A percentile compares a stretch with the other conserved stretches of the same genome.
These are phyloP conservation scores for Chimonanthus salicifolius DNA, from an alignment of 164 flowering plant species.

Conservation along the genomic window DNA sequence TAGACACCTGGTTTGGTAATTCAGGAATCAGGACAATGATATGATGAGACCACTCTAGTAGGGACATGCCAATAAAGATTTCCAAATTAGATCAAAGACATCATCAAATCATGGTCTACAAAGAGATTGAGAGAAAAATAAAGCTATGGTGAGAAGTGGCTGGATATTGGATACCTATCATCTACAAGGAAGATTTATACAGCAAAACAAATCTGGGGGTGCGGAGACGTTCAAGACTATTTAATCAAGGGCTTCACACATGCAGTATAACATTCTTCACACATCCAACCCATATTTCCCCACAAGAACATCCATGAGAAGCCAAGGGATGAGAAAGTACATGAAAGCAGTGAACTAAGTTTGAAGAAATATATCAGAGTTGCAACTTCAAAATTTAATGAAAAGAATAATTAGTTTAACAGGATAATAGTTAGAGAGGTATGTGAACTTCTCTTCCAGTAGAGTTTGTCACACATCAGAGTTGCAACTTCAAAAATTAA, in stretches of 20 bases:
- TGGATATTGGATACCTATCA: not conserved
- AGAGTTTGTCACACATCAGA: too few relatives aligned
- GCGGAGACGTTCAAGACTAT: too few relatives aligned
- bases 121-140: not conserved
- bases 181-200: not conserved
- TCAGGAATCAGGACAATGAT: not conserved
- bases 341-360: not conserved
- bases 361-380: not conserved
- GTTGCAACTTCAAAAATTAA: too few relatives aligned
- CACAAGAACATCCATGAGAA: not conserved
- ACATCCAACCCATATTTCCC: not conserved
- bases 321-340: too few relatives aligned
- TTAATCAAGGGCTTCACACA: not conserved
- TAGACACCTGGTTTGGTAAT: too few relatives aligned
- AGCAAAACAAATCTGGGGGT: too few relatives aligned
- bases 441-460: too few relatives aligned
- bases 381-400: too few relatives aligned
- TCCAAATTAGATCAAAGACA: not conserved
- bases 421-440: too few relatives aligned
- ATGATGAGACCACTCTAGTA: not conserved
- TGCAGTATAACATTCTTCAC: not conserved
- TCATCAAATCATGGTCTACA: not conserved
- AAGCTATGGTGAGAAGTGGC: not conserved
- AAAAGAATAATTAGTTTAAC: too few relatives aligned
- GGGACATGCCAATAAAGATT: not conserved